Base-by-base conservation (phyloP, 805 yeast species). In the Candida sphagnicola region DNA sequence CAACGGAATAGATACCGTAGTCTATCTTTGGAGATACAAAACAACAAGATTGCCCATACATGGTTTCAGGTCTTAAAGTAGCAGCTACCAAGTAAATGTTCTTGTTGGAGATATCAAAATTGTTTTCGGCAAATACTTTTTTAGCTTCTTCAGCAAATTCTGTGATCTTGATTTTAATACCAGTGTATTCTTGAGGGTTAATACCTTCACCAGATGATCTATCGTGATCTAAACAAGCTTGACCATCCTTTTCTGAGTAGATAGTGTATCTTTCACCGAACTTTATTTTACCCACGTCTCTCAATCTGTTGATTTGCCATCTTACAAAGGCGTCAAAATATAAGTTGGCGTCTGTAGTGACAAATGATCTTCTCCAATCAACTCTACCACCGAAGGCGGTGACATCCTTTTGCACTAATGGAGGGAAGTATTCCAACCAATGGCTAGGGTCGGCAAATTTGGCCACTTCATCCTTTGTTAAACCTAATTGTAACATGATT, bases 201-300 rank as follows among this genome's bases (percentile, higher is more conserved):
- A 93, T 93, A 64, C 95, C 98, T 71, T 93, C 99, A 61, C 99
- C 99, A 35, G 91, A 78, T 65, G 78, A 85, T 75, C 99, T 83
- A 67, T 93, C 99, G 65, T 93, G 99, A 66, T 93, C 99, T 91
- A 93, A 90, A 75, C 99, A 93, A 28, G 99, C 95, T 74, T 93
- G 99, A 48, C 97, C 97, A 67, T 93, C 99, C 69, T 86, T 91
- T 60, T 89, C 95, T 30, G 98, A 90, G 70, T 87, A 93, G 56
- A 93, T 87, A 50, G 99, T 93, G 74, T 89, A 87, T 70, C 99
- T 83, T 72, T 91, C 95, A 65, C 99, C 99, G 53, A 93, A 93
- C 72, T 91, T 93, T 70, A 93, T 89, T 69, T 88, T 91, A 47
- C 91, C 95, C 42, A 75, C 67, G 34, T 78, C 89, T 70, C 80